A percentile compares a stretch with the other conserved stretches of the same genome.
Conservation (phyloP, 2,329 filamentous ascomycete species). For the Penicillium polonicum region DNA sequence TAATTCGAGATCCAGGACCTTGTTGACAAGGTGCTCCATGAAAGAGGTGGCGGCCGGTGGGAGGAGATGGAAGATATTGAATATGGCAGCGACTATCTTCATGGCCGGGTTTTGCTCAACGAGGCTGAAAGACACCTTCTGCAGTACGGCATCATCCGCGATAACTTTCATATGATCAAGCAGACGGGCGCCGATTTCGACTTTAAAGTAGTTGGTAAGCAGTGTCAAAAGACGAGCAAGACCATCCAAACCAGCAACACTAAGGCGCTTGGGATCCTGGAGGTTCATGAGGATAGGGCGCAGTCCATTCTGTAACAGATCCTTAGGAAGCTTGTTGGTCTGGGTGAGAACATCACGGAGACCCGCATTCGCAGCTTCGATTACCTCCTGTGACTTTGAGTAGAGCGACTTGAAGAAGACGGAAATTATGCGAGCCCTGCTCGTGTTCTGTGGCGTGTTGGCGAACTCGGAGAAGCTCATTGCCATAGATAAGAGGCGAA, state of each 20-base stretch:
- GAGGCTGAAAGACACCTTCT: conserved; percentile 90
- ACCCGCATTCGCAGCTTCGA: conserved; percentile 88
- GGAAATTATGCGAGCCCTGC: conserved; percentile 70
- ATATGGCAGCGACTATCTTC: conserved; percentile 90
- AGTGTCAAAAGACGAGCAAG: conserved; percentile 84
- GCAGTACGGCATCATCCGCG: conserved; percentile 74
- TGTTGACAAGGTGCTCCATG: conserved; percentile 84
- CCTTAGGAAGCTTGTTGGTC: conserved; percentile 89
- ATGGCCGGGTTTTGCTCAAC: conserved; percentile 91
- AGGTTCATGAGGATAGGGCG: conserved; percentile 95
- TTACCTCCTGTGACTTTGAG: conserved; percentile 85
- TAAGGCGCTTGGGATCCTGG: conserved; percentile 87
- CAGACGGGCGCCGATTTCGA: conserved; percentile 91
- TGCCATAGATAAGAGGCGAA: conserved; percentile 87
- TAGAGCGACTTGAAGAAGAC: conserved; percentile 99
- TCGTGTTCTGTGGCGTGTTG: conserved; percentile 67
- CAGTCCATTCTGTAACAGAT: conserved; percentile 88
- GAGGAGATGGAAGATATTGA: conserved; percentile 96
- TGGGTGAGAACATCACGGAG: conserved; percentile 83
- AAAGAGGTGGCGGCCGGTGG: conserved; percentile 87
- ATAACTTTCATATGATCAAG: conserved; percentile 91
- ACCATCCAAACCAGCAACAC: conserved; percentile 84
- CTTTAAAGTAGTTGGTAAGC: conserved; percentile 97
- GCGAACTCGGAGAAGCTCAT: conserved; percentile 92
- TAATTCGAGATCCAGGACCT: conserved; percentile 83